Base-by-base conservation (phyloP, 306 rosid species). In the Cucurbita moschata region DNA sequence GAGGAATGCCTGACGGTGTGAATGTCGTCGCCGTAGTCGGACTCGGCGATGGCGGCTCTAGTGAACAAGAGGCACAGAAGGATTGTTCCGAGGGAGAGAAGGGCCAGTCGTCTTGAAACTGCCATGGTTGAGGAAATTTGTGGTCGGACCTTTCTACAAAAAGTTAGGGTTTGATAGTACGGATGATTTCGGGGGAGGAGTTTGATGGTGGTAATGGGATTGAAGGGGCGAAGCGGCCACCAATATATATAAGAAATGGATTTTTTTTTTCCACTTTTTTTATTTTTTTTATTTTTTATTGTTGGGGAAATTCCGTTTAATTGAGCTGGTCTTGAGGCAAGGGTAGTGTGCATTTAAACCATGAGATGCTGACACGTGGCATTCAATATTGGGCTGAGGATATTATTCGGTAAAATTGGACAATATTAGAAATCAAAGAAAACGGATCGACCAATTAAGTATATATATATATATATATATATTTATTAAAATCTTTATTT, bases 31-130 rank as follows among this genome's bases (percentile, higher is more conserved):
- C 49, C 43, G 40, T 19, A 37, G 37, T 72, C 50, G 23, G 16
- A 10, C 10, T 63, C 68, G 0, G 74, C 82, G 70, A 69, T 79
- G 0, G 78, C 35, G 46, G 60, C 70, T 59, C 61, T 51, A 76
- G 59, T 14, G 72, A 81, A 75, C 52, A 67, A 39, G 21, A 76
- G 62, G 71, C 82, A 58, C 62, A 82, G 30, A 15, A 76, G 38
- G n/a, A 85, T 82, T 4, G 83, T 52, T 37, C 74, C 78, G 5
- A 82, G 42, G 74, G 71, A 75, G 5, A 82, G 40, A 62, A 76
- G 26, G 35, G 81, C 53, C 15, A 49, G 11, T 30, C 83, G 56
- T 79, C 84, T 73, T 14, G 81, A 85, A 18, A 49, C 52, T 3
- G 81, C 72, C 86, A 80, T 85, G 58, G 58, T 35, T 42, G 74